phyloP scores from a whole-genome alignment of 2,329 filamentous ascomycete species.

The Fusarium sp. region DNA sequence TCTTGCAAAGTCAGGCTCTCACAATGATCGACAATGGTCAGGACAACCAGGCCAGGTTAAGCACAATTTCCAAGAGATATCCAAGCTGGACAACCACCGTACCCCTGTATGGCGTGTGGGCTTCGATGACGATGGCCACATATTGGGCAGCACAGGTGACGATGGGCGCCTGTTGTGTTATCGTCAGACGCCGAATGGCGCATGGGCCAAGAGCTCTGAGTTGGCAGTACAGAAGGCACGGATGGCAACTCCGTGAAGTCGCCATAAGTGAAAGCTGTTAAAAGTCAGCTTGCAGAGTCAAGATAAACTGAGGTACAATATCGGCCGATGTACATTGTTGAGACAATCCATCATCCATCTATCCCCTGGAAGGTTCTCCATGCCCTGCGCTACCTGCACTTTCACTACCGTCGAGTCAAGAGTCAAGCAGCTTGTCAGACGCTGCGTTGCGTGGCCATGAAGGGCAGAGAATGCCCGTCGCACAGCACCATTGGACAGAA shows the following conservation, averaged over 20 bases:
- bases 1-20: constrained; percentile 62
- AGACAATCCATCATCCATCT: too few relatives aligned
- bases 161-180: constrained; percentile 76
- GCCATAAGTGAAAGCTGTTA: background rate
- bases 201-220: constrained; percentile 72
- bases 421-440: background rate
- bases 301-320: background rate
- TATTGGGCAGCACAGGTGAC: constrained; percentile 81
- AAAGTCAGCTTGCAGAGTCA: background rate
- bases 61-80: constrained; percentile 73
- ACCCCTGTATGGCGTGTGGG: constrained; percentile 81
- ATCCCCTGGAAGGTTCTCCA: background rate
- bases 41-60: constrained; percentile 74
- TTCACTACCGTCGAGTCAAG: background rate
- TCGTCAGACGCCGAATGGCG: constrained; percentile 68
- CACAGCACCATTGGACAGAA: background rate
- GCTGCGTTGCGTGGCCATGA: background rate
- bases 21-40: constrained; percentile 64
- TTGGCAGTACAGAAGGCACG: constrained; percentile 68
- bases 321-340: background rate
- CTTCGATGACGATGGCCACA: constrained; percentile 77
- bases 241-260: constrained; percentile 60
- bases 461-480: background rate
- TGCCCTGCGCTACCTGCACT: background rate
- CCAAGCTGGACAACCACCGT: constrained; percentile 74